A percentile compares a stretch with the other conserved stretches of the same genome.
These are phyloP conservation scores for Podospora australis DNA, from an alignment of 495 filamentous ascomycete species.

Conservation along the genomic window DNA sequence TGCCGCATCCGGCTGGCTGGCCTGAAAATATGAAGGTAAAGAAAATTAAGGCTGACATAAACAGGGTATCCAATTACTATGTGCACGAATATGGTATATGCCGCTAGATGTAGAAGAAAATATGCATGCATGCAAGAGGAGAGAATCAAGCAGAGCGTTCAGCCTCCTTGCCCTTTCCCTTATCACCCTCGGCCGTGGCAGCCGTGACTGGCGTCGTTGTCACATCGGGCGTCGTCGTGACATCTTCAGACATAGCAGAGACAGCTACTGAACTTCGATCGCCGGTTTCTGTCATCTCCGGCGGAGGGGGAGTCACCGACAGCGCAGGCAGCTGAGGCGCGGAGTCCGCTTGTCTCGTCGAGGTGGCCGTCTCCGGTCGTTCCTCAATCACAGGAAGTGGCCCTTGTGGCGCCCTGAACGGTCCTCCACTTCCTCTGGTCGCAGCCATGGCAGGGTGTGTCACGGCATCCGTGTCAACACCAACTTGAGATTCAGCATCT, in stretches of 20 bases:
- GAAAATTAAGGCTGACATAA: not conserved
- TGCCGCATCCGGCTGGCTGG: not conserved
- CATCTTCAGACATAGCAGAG: slow-evolving; percentile 8
- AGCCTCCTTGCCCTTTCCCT: not conserved
- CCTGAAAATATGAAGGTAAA: not conserved
- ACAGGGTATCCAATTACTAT: not conserved
- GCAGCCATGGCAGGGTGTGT: too few relatives aligned
- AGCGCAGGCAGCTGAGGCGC: not conserved
- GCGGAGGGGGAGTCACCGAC: slow-evolving; percentile 2
- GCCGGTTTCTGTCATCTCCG: not conserved
- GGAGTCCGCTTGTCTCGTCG: not conserved
- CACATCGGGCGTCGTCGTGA: not conserved
- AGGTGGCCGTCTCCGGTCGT: not conserved
- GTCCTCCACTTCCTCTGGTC: not conserved
- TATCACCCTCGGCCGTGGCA: not conserved
- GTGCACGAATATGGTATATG: too few relatives aligned
- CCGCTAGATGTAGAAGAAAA: too few relatives aligned
- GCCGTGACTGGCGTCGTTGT: not conserved
- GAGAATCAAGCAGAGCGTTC: not conserved
- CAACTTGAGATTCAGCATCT: not conserved
- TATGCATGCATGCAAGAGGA: too few relatives aligned
- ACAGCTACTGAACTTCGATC: slow-evolving; percentile 4
- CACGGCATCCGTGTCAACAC: too few relatives aligned
- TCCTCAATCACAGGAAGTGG: slow-evolving; percentile 9
- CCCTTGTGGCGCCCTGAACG: not conserved